Base-by-base conservation (phyloP, 176 grass and related monocot species). In the Triticum monococcum region DNA sequence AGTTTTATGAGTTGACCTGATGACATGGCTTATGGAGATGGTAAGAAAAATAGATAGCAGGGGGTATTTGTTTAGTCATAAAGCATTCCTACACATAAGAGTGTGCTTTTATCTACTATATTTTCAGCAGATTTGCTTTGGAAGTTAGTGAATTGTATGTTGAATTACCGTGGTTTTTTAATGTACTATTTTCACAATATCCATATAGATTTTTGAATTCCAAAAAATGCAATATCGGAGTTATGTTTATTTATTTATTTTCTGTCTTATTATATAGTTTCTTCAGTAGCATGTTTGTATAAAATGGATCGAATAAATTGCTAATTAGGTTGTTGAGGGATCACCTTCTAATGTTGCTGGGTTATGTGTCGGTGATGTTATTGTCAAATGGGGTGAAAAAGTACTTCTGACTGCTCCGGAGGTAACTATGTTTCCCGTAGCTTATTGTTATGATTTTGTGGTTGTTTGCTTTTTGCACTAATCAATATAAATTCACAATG, bases 331-430 rank as follows among this genome's bases (percentile, higher is more conserved):
- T 73, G 37, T 13, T 4, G 11, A 45, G 12, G 70, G 38, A 12
- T 73, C 70, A 73, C 38, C 70, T 25, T 38, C 70, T 73, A 38
- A 73, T 73, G n/a, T 45, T 73, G 38, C 38, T 46, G 70, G 70
- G 3, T 73, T 73, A 46, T 45, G 38, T 73, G 13, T 3, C 37
- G 70, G 38, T 73, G 70, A 73, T 73, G 38, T 73, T 73, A 23
- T 73, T 45, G 70, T 73, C 11, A 12, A 73, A 73, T 73, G 70
- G n/a, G 8, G 24, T 73, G 70, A 13, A n/a, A 73, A 25, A 2
- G 38, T 73, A 1, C 12, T 73, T 5, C 1, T 12, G 5, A 8
- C 1, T 45, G 38, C 7, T n/a, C 38, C 12, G 2, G 70, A 73
- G 70, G 70, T 73, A 45, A 43, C n/a, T 57, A 36, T 18, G 14